A percentile compares a stretch with the other conserved stretches of the same genome.
Conservation (phyloP, 2,329 filamentous ascomycete genomes). For the Colletotrichum cereale region DNA sequence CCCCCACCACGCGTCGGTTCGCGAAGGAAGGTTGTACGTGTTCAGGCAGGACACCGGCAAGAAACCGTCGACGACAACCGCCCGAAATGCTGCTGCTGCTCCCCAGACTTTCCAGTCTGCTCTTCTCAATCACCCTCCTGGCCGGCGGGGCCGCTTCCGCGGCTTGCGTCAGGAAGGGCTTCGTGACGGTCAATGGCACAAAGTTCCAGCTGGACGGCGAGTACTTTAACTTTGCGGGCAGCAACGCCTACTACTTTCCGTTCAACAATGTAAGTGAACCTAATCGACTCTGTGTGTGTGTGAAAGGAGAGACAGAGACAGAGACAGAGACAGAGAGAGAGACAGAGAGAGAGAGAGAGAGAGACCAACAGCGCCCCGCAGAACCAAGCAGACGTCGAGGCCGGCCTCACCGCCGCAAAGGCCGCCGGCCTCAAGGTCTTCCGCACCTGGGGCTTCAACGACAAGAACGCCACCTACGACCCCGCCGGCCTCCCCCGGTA, state of each 20-base stretch:
- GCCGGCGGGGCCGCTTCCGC: constrained; percentile 33
- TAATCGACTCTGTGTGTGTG: background rate
- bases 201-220: constrained; percentile 67
- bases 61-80: background rate
- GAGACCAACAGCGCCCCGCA: constrained; percentile 41
- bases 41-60: background rate
- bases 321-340: background rate
- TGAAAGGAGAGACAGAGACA: too few relatives aligned
- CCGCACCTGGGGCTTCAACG: constrained; percentile 70
- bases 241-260: constrained; percentile 69
- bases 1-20: background rate
- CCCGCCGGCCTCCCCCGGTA: constrained; percentile 63
- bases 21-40: background rate
- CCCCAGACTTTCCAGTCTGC: constrained; percentile 31
- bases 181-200: constrained; percentile 62
- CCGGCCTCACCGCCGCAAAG: constrained; percentile 59
- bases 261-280: constrained; percentile 60
- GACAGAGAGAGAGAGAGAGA: background rate
- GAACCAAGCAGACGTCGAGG: constrained; percentile 61
- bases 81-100: constrained; percentile 7
- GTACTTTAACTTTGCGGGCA: constrained; percentile 68
- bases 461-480: constrained; percentile 63
- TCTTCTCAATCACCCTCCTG: constrained; percentile 39
- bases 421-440: constrained; percentile 65
- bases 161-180: constrained; percentile 50